phyloP scores from a whole-genome alignment of 768 basidiomycete genomes.

The Kwoniella sp. region DNA sequence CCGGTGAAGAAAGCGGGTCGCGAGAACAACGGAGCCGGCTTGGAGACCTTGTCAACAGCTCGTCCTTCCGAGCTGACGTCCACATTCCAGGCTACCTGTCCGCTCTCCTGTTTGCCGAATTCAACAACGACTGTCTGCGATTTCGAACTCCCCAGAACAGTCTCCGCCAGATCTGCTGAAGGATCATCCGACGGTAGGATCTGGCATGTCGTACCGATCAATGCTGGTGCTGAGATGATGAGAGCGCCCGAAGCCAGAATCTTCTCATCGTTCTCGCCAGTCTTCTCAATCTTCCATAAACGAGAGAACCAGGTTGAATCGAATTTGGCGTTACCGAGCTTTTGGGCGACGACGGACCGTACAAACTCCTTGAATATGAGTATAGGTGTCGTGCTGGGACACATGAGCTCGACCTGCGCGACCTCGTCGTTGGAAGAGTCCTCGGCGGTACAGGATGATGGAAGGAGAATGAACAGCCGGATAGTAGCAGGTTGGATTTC shows the following conservation, averaged over 20 bases:
- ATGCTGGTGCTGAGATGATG: conserved; percentile 12
- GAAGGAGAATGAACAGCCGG: conserved; percentile 32
- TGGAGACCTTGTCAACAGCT: conserved; percentile 31
- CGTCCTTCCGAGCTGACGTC: conserved; percentile 53
- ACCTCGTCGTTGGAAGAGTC: conserved; percentile 15
- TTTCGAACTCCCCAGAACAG: conserved; percentile 19
- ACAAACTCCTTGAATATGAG: conserved; percentile 31
- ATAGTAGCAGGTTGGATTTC: conserved; percentile 36
- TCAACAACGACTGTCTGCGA: conserved; percentile 67
- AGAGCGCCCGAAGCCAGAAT: conserved; percentile 17
- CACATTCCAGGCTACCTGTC: conserved; percentile 61
- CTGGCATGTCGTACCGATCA: conserved; percentile 2
- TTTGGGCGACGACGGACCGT: conserved; percentile 15
- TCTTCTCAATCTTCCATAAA: conserved; percentile 23
- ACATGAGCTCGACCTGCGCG: conserved; percentile 25
- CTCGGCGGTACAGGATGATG: conserved; percentile 10
- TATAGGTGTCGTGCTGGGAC: conserved; percentile 36
- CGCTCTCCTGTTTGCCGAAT: conserved; percentile 58
- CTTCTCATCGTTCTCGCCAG: conserved; percentile 17
- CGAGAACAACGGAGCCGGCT: conserved; percentile 39
- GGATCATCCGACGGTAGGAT: conserved; percentile 3
- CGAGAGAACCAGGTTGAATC: background rate
- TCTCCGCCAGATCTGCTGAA: conserved; percentile 53
- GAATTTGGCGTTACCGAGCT: conserved; percentile 6
- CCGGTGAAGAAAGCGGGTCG: conserved; percentile 40